A percentile compares a stretch with the other conserved stretches of the same genome.
These are phyloP conservation scores for Grosmannia serpens DNA, from an alignment of 2,329 filamentous ascomycete species.

Conservation along the genomic window DNA sequence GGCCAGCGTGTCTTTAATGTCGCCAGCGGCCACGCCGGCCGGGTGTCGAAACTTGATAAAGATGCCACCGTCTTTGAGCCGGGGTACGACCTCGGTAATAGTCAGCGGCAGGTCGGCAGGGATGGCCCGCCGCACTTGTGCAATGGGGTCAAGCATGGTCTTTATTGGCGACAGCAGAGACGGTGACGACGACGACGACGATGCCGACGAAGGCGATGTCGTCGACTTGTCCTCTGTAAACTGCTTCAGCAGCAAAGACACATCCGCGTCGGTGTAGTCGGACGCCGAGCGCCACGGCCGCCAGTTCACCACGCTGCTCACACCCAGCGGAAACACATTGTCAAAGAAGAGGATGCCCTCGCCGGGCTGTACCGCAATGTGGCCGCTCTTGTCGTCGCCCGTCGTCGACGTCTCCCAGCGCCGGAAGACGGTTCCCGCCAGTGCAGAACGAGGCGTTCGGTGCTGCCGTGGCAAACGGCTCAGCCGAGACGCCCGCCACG, in stretches of 20 bases:
- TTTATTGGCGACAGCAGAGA: background rate
- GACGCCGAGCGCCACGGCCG: conserved; percentile 30
- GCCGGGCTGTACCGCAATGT: conserved; percentile 64
- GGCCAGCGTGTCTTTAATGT: conserved; percentile 41
- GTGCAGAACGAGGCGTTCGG: background rate
- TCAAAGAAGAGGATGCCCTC: conserved; percentile 86
- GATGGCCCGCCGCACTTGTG: conserved; percentile 48
- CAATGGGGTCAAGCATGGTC: conserved; percentile 33
- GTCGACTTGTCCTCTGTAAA: conserved; percentile 31
- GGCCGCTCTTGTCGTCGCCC: conserved; percentile 60
- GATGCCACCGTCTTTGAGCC: conserved; percentile 82
- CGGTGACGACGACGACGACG: background rate
- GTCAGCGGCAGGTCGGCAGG: conserved; percentile 51
- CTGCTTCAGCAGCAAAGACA: conserved; percentile 37
- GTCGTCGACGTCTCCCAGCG: conserved; percentile 33
- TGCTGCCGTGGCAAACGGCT: background rate
- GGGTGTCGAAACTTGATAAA: conserved; percentile 72
- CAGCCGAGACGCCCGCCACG: background rate
- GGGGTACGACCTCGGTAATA: conserved; percentile 70
- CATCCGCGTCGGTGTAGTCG: conserved; percentile 27
- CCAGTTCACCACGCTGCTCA: conserved; percentile 36
- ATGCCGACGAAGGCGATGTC: no score
- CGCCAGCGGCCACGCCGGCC: conserved; percentile 23
- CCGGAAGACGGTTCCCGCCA: conserved; percentile 1
- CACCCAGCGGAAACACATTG: conserved; percentile 74